These are phyloP conservation scores for Neonectria magnoliae DNA, from an alignment of 2,329 filamentous ascomycete genomes.

Conservation along the genomic window DNA sequence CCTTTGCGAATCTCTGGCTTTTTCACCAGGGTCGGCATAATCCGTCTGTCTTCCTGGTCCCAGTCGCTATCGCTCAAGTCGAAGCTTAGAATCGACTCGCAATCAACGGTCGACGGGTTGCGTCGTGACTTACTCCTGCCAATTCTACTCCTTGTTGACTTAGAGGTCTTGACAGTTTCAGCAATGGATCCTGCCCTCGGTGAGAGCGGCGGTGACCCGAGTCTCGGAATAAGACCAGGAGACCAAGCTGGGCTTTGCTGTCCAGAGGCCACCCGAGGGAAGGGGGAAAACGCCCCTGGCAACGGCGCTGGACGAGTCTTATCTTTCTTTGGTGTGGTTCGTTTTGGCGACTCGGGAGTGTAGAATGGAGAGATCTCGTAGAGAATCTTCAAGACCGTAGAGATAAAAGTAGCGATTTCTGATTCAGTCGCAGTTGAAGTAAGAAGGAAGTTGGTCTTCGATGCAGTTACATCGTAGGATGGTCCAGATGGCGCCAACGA, in stretches of 20 bases:
- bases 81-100: constrained; percentile 47
- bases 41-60: constrained; percentile 59
- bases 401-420: constrained; percentile 65
- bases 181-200: constrained; percentile 46
- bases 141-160: constrained; percentile 43
- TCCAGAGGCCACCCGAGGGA: constrained; percentile 39
- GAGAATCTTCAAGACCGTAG: constrained; percentile 59
- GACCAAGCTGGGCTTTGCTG: constrained; percentile 38
- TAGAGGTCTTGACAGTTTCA: constrained; percentile 45
- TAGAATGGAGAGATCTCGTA: constrained; percentile 53
- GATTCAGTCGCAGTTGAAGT: constrained; percentile 63
- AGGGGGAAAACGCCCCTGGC: constrained; percentile 45
- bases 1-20: constrained; percentile 49
- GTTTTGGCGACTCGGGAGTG: constrained; percentile 48
- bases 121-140: constrained; percentile 44
- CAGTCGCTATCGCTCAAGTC: constrained; percentile 55
- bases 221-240: constrained; percentile 25
- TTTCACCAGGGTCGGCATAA: constrained; percentile 62
- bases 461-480: constrained; percentile 50
- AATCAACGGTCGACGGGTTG: constrained; percentile 38
- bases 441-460: constrained; percentile 67
- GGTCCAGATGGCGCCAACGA: constrained; percentile 39
- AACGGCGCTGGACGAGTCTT: constrained; percentile 42
- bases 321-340: constrained; percentile 30
- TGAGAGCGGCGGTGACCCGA: constrained; percentile 25